A percentile compares a stretch with the other conserved stretches of the same genome.
phyloP scores from a whole-genome alignment of 108 stramenopile species.

The Skeletonema menzelii region DNA sequence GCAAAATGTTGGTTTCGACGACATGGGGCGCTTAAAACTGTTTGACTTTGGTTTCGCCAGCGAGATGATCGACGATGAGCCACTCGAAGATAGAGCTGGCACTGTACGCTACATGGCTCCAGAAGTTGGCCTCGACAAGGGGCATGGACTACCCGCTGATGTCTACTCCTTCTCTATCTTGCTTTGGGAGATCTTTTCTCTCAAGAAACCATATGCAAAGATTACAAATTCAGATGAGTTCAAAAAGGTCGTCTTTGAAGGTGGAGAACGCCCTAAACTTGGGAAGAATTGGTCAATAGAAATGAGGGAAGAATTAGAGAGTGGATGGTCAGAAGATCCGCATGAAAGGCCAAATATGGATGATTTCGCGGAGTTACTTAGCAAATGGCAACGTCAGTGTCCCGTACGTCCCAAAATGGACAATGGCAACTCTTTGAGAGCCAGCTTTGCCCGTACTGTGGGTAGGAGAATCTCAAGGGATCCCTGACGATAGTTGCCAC shows the following conservation, averaged over 20 bases:
- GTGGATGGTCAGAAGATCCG: slow-evolving; percentile 57
- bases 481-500: neutral
- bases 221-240: slow-evolving; percentile 21
- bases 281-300: slow-evolving; percentile 62
- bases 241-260: slow-evolving; percentile 44
- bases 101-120: slow-evolving; percentile 45
- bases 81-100: slow-evolving; percentile 30
- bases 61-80: neutral
- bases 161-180: slow-evolving; percentile 74
- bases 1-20: slow-evolving; percentile 73
- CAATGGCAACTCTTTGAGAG: neutral
- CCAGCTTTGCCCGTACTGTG: neutral
- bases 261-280: slow-evolving; percentile 57
- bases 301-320: slow-evolving; percentile 62
- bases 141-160: slow-evolving; percentile 51
- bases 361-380: slow-evolving; percentile 28
- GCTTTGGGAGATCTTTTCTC: slow-evolving; percentile 60
- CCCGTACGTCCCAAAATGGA: neutral
- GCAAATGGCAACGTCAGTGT: neutral
- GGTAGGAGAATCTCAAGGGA: neutral
- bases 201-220: slow-evolving; percentile 65
- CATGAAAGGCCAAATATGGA: slow-evolving; percentile 49
- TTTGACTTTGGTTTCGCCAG: slow-evolving; percentile 82
- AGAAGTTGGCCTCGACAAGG: slow-evolving; percentile 31
- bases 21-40: slow-evolving; percentile 53